Evolutionary conservation across 2,329 filamentous ascomycete species (phyloP).

Genomic region (Aureobasidium zeae): DNA sequence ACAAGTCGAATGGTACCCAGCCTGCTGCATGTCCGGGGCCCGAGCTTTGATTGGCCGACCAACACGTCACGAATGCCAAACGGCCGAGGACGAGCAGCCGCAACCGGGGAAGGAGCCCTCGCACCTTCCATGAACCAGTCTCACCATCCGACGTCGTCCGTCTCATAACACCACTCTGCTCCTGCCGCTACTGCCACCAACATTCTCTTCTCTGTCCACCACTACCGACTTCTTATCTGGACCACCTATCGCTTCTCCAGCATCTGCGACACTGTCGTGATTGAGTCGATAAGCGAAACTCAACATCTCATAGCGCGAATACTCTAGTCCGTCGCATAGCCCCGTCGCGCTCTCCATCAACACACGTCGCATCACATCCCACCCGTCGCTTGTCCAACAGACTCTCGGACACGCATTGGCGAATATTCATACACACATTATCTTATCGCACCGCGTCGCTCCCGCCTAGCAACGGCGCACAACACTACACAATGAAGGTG

Average conservation of each 20-base stretch:
- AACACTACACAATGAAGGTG: constrained; percentile 16
- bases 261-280: neutral
- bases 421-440: neutral
- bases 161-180: constrained; percentile 3
- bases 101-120: neutral
- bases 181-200: neutral
- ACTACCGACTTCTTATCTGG: constrained; percentile 2
- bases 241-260: neutral
- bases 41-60: constrained; percentile 4
- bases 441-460: neutral
- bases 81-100: constrained; percentile 3
- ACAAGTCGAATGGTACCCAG: no score
- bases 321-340: constrained; percentile 5
- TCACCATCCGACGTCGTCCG: neutral
- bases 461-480: constrained; percentile 3
- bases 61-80: neutral
- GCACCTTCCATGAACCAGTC: neutral
- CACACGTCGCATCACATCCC: neutral
- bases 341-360: neutral
- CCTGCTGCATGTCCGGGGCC: neutral
- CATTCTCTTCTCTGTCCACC: neutral
- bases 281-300: no score
- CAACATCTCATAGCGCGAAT: neutral
- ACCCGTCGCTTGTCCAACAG: neutral
- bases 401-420: neutral